phyloP scores from a whole-genome alignment of 2,329 filamentous ascomycete species.

The Paecilomyces variotii region DNA sequence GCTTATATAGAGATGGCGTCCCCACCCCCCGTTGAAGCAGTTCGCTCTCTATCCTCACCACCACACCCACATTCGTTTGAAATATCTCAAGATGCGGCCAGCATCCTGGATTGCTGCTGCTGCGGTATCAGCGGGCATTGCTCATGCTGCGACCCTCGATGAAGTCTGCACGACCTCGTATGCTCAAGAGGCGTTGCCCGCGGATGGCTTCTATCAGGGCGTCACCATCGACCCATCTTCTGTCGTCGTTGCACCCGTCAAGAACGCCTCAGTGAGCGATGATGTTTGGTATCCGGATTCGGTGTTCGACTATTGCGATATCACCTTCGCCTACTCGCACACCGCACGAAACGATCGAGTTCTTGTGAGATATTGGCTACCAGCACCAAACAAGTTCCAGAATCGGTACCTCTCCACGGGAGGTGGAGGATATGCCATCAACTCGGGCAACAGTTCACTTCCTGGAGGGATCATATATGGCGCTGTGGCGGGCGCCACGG shows the following conservation, averaged over 20 bases:
- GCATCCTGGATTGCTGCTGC: neutral
- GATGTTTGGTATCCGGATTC: conserved; percentile 8
- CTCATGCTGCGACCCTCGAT: conserved; percentile 15
- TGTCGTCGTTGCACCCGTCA: conserved; percentile 16
- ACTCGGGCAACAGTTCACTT: conserved; percentile 41
- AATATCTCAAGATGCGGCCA: neutral
- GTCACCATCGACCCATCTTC: conserved; percentile 30
- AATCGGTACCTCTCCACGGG: conserved; percentile 41
- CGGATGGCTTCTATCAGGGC: conserved; percentile 28
- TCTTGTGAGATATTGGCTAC: conserved; percentile 35
- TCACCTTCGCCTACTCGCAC: conserved; percentile 41
- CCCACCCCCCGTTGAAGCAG: neutral
- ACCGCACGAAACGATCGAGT: conserved; percentile 30
- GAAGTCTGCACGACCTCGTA: conserved; percentile 31
- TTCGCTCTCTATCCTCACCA: neutral
- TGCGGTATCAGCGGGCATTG: neutral
- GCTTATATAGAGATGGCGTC: neutral
- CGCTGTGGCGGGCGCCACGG: conserved; percentile 41
- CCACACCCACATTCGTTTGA: neutral
- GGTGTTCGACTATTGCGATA: conserved; percentile 33
- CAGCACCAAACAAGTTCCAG: conserved; percentile 35
- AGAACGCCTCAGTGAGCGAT: conserved; percentile 1
- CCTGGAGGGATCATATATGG: conserved; percentile 40
- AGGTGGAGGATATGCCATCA: conserved; percentile 42
- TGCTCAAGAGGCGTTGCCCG: conserved; percentile 29